Evolutionary conservation across 2,329 filamentous ascomycete genomes (phyloP), one percentile per base, ranked within the genome.

Genomic region (Talaromyces sp.): DNA sequence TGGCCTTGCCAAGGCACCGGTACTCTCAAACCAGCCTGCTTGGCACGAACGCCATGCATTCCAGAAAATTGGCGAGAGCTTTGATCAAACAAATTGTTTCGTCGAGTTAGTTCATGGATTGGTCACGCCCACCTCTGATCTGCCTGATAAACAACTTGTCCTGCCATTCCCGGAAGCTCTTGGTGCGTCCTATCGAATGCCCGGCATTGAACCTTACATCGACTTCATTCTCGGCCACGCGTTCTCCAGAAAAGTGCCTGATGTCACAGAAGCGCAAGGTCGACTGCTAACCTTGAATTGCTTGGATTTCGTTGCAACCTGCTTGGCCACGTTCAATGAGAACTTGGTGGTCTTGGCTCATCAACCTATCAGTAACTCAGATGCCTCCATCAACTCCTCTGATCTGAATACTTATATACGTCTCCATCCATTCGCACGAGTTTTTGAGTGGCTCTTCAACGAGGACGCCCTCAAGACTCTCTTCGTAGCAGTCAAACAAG

Each of bases 361-460:
- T 71, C 85, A 89, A 69, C 89, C 90, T 1, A 89, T 84, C 62
- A 81, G 96, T 31, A 80, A 85, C 27, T 86, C 96, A 17, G 92
- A 97, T 71, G 78, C 83, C 10, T 85, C 89, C 17, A 90, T 96
- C 65, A 83, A 73, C 83, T 83, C 90, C 4, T 89, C 88, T 2
- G 89, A 90, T 59, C 80, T 98, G 4, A 85, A 87, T 55, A 83
- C 84, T 6, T 99, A 99, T 71, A 86, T 95, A 61, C 86, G 87
- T 26, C 83, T 96, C 58, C 96, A 99, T 76, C 93, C 96, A 0
- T 99, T 98, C 70, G 87, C 90, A 3, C 86, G 96, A 62, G 88
- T 96, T 17, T 97, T 98, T 90, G 95, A 99, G 71, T 98, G 95
- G 92, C 85, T 99, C 76, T 96, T 96, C 75, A 97, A 96, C 71